phyloP scores from a whole-genome alignment of 2,329 filamentous ascomycete species.

The Epichloe brachyelytri region DNA sequence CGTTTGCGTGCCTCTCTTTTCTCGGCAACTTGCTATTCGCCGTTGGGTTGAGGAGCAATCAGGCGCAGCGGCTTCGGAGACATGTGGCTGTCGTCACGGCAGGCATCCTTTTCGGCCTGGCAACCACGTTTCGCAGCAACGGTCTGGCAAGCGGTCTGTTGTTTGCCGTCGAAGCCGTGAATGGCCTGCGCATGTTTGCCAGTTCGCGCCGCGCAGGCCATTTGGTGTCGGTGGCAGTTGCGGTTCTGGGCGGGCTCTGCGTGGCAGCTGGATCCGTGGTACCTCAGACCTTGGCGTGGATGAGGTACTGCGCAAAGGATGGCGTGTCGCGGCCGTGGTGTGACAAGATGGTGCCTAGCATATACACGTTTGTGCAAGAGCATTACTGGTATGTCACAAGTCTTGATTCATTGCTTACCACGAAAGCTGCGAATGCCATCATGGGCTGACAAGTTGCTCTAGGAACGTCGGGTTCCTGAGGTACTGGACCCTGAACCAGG shows the following conservation, averaged over 20 bases:
- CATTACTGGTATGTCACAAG: slow-evolving; percentile 67
- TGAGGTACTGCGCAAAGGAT: slow-evolving; percentile 45
- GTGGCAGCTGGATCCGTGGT: slow-evolving; percentile 54
- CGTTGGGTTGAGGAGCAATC: slow-evolving; percentile 23
- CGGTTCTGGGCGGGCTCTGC: slow-evolving; percentile 52
- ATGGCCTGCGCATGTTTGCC: slow-evolving; percentile 17
- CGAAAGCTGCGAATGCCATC: neutral
- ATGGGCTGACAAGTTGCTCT: neutral
- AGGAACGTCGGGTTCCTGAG: slow-evolving; percentile 81
- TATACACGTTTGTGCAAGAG: slow-evolving; percentile 81
- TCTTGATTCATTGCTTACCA: neutral
- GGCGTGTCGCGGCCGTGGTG: slow-evolving; percentile 58
- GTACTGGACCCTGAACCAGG: slow-evolving; percentile 81
- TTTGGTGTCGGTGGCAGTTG: slow-evolving; percentile 40
- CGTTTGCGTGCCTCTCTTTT: slow-evolving; percentile 69
- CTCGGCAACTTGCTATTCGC: slow-evolving; percentile 59
- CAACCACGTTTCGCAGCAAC: slow-evolving; percentile 70
- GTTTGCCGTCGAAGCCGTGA: slow-evolving; percentile 50
- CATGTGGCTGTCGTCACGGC: slow-evolving; percentile 45
- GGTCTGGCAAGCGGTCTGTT: slow-evolving; percentile 70
- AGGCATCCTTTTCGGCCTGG: slow-evolving; percentile 57
- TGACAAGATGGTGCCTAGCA: slow-evolving; percentile 56
- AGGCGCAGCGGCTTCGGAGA: slow-evolving; percentile 13
- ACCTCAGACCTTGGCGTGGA: slow-evolving; percentile 67
- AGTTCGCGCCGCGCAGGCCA: slow-evolving; percentile 19